Conservation (phyloP, 169 alveolate genomes). For the Plasmodium billcollinsi region DNA sequence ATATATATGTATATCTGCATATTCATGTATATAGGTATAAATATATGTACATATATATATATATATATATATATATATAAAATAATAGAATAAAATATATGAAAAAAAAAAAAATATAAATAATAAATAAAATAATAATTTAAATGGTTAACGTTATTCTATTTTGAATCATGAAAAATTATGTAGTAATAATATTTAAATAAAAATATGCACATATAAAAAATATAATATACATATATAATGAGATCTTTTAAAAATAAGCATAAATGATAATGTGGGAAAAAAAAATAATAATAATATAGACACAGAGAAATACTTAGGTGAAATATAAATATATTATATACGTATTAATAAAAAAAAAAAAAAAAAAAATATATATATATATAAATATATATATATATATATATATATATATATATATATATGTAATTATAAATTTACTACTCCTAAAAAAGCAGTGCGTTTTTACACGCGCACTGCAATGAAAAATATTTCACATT, state of each 20-base stretch:
- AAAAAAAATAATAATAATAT: too few relatives aligned
- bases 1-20: not conserved
- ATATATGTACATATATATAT: not conserved
- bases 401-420: constrained; percentile 12
- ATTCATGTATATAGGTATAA: not conserved
- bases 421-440: constrained; percentile 17
- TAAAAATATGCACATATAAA: not conserved
- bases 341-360: not conserved
- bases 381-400: constrained; percentile 6
- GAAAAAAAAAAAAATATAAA: not conserved
- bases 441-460: constrained; percentile 73
- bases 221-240: not conserved
- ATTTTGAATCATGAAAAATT: too few relatives aligned
- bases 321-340: not conserved
- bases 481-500: constrained; percentile 65
- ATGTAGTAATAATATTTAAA: too few relatives aligned
- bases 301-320: not conserved
- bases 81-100: not conserved
- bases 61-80: not conserved
- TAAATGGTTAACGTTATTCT: too few relatives aligned
- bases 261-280: not conserved
- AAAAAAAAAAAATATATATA: not conserved
- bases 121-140: not conserved
- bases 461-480: constrained; percentile 77
- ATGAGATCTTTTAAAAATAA: not conserved